Base-by-base conservation (phyloP, 2,329 filamentous ascomycete species). In the Epichloe gansuensis region DNA sequence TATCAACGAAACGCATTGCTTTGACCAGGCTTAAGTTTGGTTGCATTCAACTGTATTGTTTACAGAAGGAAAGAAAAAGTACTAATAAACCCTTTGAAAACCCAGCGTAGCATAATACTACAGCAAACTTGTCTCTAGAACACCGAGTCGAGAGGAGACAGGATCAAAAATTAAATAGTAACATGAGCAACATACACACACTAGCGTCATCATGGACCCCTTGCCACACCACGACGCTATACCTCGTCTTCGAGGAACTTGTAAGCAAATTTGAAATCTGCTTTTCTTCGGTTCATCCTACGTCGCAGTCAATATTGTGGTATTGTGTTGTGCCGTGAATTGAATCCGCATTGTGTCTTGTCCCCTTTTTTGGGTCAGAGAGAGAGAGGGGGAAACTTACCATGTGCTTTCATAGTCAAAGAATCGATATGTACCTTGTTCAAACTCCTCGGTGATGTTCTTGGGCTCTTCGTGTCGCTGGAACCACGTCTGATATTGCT, bases 401-500 rank as follows among this genome's bases (percentile, higher is more conserved):
- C 93, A 98, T 65, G 93, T 98, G 70, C 88, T 95, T 72, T 98
- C 93, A 67, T 98, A 98, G 71, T 98, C 93, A 69, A 98, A 98
- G 76, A 98, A 98, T 49, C 93, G 85, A 74, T 98, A 98, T 25
- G 93, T 98, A 57, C 93, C 93, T 71, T 98, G 93, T 72, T 98
- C 93, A 65, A 89, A 97, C 71, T 98, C 93, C 69, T 98, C 93
- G 0, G 93, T 97, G 64, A 98, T 98, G 61, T 84, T 91, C 76
- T 98, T 98, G 17, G 93, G 93, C 73, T 98, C 93, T 66, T 98
- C 93, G 60, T 98, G 93, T 50, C 93, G 81, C 70, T 98, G 93
- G 65, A 98, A 98, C 93, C 93, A 98, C 1, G 93, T 98, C 69
- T 95, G 93, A 66, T 98, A 98, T 69, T 97, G 93, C 75, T 98